Conservation (phyloP, 148 eudicot species). For the Mesembryanthemum crystallinum region DNA sequence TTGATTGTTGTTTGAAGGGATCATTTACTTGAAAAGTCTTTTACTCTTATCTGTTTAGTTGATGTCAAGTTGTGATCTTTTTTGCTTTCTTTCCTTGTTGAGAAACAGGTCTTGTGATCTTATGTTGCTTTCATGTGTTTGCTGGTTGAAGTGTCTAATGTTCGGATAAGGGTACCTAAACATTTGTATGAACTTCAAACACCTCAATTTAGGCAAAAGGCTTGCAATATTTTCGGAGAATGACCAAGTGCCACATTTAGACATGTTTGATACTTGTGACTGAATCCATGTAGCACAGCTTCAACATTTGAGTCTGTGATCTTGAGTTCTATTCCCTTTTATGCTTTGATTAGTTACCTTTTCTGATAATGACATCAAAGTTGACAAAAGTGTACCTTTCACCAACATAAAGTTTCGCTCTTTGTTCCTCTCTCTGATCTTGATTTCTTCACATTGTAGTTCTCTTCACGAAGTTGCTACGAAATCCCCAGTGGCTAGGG, state of each 20-base stretch:
- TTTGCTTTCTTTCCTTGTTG: no score
- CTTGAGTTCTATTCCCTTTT: neutral
- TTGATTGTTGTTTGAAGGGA: neutral
- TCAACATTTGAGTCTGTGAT: neutral
- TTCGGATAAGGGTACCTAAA: neutral
- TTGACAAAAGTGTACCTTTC: neutral
- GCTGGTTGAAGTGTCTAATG: neutral
- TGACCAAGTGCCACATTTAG: neutral
- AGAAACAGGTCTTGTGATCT: neutral
- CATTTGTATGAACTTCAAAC: neutral
- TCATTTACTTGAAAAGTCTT: neutral
- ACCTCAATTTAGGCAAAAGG: neutral
- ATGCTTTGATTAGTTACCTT: neutral
- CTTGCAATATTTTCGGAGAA: neutral
- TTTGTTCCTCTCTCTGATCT: neutral
- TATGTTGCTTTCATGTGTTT: neutral
- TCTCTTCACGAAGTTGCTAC: constrained; percentile 5
- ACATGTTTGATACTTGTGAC: neutral
- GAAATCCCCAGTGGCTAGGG: constrained; percentile 16
- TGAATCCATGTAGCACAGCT: neutral
- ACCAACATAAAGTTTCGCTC: neutral
- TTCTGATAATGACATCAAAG: neutral
- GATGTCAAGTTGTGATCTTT: neutral
- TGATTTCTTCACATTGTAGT: constrained; percentile 7
- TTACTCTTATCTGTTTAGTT: neutral